Evolutionary conservation across 306 rosid species (phyloP).

Genomic region (Dalbergia cochinchinensis): DNA sequence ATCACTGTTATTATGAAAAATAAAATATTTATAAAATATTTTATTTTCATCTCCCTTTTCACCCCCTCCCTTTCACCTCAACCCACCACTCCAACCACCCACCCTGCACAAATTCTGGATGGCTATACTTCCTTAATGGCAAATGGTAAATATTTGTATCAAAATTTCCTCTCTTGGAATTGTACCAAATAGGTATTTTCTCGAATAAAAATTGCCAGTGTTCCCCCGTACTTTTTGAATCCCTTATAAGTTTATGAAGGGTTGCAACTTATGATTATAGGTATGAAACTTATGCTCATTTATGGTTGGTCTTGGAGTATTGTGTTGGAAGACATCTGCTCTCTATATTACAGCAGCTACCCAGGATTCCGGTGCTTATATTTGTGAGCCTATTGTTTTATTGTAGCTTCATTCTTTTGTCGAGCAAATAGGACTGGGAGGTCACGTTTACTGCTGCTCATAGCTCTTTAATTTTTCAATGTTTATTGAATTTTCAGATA

Average conservation of each 20-base stretch:
- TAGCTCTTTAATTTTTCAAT: neutral
- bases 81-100: no score
- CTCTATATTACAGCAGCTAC: constrained; percentile 85
- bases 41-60: no score
- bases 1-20: no score
- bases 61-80: no score
- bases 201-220: neutral
- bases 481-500: neutral
- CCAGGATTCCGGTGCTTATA: constrained; percentile 1
- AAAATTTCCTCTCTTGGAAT: constrained; percentile 8
- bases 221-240: neutral
- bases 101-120: neutral
- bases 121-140: neutral
- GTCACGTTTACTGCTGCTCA: neutral
- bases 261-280: constrained; percentile 54
- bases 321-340: constrained; percentile 95
- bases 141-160: neutral
- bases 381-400: neutral
- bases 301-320: constrained; percentile 96
- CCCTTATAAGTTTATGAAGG: neutral
- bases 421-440: constrained; percentile 12
- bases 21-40: no score
- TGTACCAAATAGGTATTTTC: neutral
- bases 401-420: constrained; percentile 19
- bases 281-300: constrained; percentile 97